Base-by-base conservation (phyloP, 495 filamentous ascomycete species). In the Aspergillus incahuasiensis region DNA sequence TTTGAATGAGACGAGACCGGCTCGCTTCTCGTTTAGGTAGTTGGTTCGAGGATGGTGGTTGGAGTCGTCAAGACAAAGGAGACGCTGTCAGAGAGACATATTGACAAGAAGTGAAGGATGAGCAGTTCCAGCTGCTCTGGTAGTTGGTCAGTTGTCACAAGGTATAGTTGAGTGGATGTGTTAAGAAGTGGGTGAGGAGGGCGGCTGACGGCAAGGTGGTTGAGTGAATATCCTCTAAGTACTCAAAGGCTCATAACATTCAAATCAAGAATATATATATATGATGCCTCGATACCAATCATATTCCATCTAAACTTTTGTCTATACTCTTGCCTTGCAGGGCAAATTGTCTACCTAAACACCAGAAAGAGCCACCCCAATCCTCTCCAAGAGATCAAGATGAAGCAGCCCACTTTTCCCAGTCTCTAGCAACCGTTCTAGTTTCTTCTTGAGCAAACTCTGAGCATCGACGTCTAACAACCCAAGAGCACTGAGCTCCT, bases 351-450 rank as follows among this genome's bases (percentile, higher is more conserved):
- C 55, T 41, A 57, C 63, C 16, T 44, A 55, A 43, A 13, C 28
- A 63, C 48, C 47, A 74, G 53, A 8, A 62, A 74, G 53, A 8
- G 63, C 69, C 42, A 39, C 38, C 50, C 59, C 46, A 32, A 76
- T 71, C 47, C 68, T 65, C 3, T 12, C 47, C 44, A 76, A 47
- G 68, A 70, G 74, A 7, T 72, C 62, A 44, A 65, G 61, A 64
- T 75, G 72, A 20, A 76, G 28, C 47, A 59, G 65, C 0, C 61
- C 66, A 9, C 32, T 21, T 41, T 58, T 47, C n/a, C 72, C 73
- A 38, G 20, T 49, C 13, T 49, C 42, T 6, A 65, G 52, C 11
- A 77, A 20, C 11, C 15, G 24, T 25, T 65, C 44, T 3, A 75
- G 52, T 30, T 63, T 58, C 30, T 40, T 51, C 22, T 44, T 61